Base-by-base conservation (phyloP, 805 yeast genomes). In the Zygotorulaspora sp. region DNA sequence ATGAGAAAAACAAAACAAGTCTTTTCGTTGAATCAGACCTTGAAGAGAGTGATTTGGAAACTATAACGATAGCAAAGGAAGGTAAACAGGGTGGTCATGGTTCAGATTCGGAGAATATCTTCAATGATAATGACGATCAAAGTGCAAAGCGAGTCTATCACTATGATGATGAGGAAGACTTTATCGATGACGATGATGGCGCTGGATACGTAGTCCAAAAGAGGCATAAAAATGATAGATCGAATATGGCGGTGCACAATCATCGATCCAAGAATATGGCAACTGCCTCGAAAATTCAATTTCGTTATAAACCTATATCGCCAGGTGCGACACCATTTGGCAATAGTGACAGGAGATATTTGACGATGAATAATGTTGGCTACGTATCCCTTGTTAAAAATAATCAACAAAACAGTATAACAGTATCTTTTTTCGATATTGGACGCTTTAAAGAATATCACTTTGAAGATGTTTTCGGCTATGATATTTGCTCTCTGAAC, bases 261-360 rank as follows among this genome's bases (percentile, higher is more conserved):
- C 11, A 11, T 18, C 22, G 16, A 14, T 3, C 24, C 14, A 30
- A 30, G 13, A 18, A 12, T 19, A 10, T 7, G 6, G 12, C 19
- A 18, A 4, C 29, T 10, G n/a, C 26, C 36, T 32, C 25, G 21
- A 22, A 11, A 22, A 17, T 6, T 27, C 25, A 10, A 21, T 66
- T 63, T 33, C 66, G 63, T 6, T 52, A 78, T 19, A 67, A 63
- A 31, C 89, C 96, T 0, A 82, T 78, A 49, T 86, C 95, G 3
- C 83, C 86, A 1, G 97, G 97, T 1, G 75, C 83, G 5, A 90
- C 97, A 0, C 95, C 96, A 0, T 88, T 89, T 82, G 61, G 62
- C 21, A 63, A 66, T 35, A 68, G 65, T 3, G 75, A 77, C 36
- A 74, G 90, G 60, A 70, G 96, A 37, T 89, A 87, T 52, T 62